A percentile compares a stretch with the other conserved stretches of the same genome.
Evolutionary conservation across 192 early-diverging fungal genomes (phyloP).

Genomic region (Geranomyces variabilis): DNA sequence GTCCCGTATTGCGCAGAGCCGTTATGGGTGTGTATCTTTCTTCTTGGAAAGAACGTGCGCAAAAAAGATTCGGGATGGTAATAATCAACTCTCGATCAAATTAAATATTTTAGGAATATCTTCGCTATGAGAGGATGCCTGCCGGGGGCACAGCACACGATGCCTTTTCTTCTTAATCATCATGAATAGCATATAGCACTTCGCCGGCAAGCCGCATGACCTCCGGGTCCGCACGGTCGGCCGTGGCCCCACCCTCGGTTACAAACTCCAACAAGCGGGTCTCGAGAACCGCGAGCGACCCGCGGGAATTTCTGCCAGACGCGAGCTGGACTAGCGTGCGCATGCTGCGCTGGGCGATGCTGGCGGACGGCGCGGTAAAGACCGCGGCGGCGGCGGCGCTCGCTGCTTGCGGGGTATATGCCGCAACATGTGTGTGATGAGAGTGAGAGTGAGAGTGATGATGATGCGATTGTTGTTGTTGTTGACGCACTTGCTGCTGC

Average conservation of each 20-base stretch:
- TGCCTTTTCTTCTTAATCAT: too few relatives aligned
- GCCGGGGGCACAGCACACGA: too few relatives aligned
- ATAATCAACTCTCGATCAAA: too few relatives aligned
- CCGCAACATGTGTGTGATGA: too few relatives aligned
- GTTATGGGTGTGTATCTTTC: too few relatives aligned
- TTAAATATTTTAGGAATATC: too few relatives aligned
- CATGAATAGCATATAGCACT: slow-evolving; percentile 22
- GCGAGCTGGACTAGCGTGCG: slow-evolving; percentile 18
- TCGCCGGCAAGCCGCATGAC: slow-evolving; percentile 24
- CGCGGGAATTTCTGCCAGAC: neutral
- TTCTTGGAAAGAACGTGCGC: too few relatives aligned
- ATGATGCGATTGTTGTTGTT: too few relatives aligned
- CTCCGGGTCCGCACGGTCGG: slow-evolving; percentile 4
- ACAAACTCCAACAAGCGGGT: slow-evolving; percentile 16
- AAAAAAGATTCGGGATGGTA: too few relatives aligned
- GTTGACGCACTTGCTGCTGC: neutral
- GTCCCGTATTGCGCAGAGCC: too few relatives aligned
- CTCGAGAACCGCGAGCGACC: neutral
- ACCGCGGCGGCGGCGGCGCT: neutral
- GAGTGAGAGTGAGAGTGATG: too few relatives aligned
- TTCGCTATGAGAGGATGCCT: too few relatives aligned
- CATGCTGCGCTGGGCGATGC: slow-evolving; percentile 25
- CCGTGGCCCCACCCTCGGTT: neutral
- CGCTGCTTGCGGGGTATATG: slow-evolving; percentile 11
- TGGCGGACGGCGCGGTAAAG: neutral